Evolutionary conservation across 176 grass and related monocot species (phyloP).

Genomic region (Saccharum spontaneum): DNA sequence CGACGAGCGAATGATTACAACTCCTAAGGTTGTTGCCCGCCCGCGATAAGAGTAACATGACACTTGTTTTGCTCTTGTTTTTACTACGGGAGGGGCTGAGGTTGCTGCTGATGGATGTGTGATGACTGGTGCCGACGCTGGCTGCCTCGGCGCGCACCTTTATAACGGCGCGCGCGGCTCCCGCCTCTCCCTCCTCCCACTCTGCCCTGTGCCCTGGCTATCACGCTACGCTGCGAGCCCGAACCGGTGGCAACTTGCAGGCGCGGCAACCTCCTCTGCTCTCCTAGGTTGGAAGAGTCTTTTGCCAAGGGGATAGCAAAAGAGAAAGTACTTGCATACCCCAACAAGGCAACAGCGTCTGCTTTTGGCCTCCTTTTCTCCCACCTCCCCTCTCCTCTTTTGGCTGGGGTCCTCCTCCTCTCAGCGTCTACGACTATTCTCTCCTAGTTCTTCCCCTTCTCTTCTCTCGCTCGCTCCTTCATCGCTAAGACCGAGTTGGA

Average conservation of each 20-base stretch:
- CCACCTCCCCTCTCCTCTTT: not conserved
- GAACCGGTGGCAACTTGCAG: not conserved
- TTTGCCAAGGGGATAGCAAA: conserved; percentile 50
- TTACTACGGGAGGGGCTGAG: not conserved
- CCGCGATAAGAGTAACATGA: not conserved
- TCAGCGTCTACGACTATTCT: not conserved
- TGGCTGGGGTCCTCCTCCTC: not conserved
- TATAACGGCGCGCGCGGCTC: not conserved
- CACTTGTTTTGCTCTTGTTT: not conserved
- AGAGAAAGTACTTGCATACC: conserved; percentile 59
- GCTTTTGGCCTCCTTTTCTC: not conserved
- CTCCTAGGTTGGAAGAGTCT: conserved; percentile 52
- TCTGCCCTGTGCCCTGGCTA: not conserved
- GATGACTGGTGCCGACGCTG: not conserved
- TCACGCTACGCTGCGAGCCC: not conserved
- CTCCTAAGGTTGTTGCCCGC: not conserved
- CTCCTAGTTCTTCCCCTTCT: not conserved
- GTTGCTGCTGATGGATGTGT: not conserved
- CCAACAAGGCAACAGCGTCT: conserved; percentile 49
- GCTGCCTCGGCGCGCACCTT: not conserved
- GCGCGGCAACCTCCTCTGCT: conserved; percentile 8
- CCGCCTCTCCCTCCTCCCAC: too few relatives aligned
- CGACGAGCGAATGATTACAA: not conserved
- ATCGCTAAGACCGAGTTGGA: not conserved
- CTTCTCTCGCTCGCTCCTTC: not conserved